These are phyloP conservation scores for Colletotrichum sp. DNA, from an alignment of 2,329 filamentous ascomycete species.

Conservation along the genomic window DNA sequence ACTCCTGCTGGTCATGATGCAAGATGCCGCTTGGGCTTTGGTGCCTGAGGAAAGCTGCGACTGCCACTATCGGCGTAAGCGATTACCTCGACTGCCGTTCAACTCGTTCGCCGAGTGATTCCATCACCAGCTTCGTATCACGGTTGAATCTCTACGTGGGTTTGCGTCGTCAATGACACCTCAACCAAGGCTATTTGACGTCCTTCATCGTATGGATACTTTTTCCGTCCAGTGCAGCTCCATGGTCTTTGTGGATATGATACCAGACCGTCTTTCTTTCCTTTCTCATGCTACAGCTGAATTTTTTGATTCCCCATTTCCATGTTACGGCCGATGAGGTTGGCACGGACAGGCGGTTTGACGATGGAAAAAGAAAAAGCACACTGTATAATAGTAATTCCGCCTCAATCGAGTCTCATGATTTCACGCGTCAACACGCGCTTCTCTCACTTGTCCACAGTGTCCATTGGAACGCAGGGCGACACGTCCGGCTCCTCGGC, in stretches of 20 bases:
- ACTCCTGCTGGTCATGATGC: background rate
- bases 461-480: background rate
- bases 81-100: slow-evolving; percentile 25
- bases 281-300: background rate
- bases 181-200: background rate
- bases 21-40: background rate
- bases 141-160: background rate
- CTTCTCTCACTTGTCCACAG: background rate
- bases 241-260: slow-evolving; percentile 1
- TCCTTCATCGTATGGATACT: background rate
- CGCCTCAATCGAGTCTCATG: background rate
- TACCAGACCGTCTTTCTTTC: background rate
- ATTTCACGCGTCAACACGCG: background rate
- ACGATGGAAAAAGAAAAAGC: background rate
- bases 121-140: background rate
- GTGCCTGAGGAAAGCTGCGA: background rate
- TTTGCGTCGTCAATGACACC: background rate
- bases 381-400: slow-evolving; percentile 18
- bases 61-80: slow-evolving; percentile 18
- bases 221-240: background rate
- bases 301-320: slow-evolving; percentile 33
- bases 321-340: background rate
- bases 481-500: background rate
- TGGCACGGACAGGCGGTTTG: background rate
- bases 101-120: background rate